These are phyloP conservation scores for Saccharomycopsis guyanensis DNA, from an alignment of 805 yeast genomes.

Conservation along the genomic window DNA sequence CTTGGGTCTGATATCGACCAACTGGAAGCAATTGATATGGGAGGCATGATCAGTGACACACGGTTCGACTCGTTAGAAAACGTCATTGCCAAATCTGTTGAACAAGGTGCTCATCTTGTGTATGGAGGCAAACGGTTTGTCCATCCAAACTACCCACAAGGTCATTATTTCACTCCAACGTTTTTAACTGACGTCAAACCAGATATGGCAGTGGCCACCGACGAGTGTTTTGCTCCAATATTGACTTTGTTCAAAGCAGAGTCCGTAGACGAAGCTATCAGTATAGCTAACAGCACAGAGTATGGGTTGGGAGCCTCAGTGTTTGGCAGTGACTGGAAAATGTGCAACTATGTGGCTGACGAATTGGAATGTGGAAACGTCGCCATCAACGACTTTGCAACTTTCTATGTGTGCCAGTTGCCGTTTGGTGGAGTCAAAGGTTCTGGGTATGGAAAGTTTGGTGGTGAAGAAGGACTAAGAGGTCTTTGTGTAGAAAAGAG, in stretches of 20 bases:
- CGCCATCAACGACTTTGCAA: constrained; percentile 96
- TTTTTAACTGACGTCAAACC: constrained; percentile 73
- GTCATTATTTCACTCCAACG: constrained; percentile 91
- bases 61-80: constrained; percentile 63
- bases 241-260: constrained; percentile 71
- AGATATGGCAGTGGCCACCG: constrained; percentile 70
- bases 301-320: constrained; percentile 92
- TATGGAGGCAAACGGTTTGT: constrained; percentile 73
- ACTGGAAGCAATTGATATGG: constrained; percentile 86
- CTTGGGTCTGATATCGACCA: constrained; percentile 92
- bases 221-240: constrained; percentile 94
- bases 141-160: constrained; percentile 94
- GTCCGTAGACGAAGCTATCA: constrained; percentile 58
- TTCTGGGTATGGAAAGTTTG: constrained; percentile 95
- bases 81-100: constrained; percentile 66
- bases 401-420: constrained; percentile 88
- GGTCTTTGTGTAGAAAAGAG: constrained; percentile 86
- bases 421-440: constrained; percentile 95
- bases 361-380: constrained; percentile 77
- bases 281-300: constrained; percentile 73
- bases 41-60: constrained; percentile 82
- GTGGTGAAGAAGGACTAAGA: constrained; percentile 93
- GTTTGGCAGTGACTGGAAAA: constrained; percentile 58
- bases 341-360: constrained; percentile 57
- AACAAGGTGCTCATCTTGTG: constrained; percentile 70